Evolutionary conservation across 441 rosid genomes (phyloP), one percentile per base, ranked within the genome.

Genomic region (Aquilaria agallochum): DNA sequence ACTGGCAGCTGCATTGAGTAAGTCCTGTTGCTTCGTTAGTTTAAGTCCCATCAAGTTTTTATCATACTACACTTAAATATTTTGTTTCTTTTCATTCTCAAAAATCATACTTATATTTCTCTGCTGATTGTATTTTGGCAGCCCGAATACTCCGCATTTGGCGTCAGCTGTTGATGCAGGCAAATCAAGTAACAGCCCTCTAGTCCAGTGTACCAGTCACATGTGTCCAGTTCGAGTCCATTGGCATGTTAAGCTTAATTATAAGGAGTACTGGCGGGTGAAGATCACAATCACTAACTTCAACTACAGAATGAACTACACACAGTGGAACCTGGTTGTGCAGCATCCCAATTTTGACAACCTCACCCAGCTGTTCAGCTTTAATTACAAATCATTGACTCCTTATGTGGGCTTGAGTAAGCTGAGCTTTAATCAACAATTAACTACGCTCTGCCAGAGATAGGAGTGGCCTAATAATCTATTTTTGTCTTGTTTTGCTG

Each of bases 291-390:
- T 85, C 72, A 83, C 89, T 13, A 88, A 88, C 66, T 88, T 88
- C 69, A 85, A 83, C 69, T 83, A 85, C 44, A 64, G 80, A 11
- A 74, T 79, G 80, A 84, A 84, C 73, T 80, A 84, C 76, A 59
- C 88, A 8, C 86, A 74, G 62, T 85, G 95, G 95, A 88, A 75
- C 63, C 67, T 88, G 10, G 95, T 85, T 4, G 86, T 71, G 65
- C 95, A 88, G 59, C 95, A 88, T 42, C 91, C 88, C 30, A 88
- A 88, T 64, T 80, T 86, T 2, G 83, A 88, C 66, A 86, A 88
- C 67, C 74, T 88, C 59, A 86, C 96, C 32, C 80, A 82, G 68
- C 66, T 82, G 64, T 89, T 82, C 77, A 86, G 92, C 53, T 86
- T 82, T 72, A 58, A 72, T 11, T 84, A 84, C 81, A 84, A 84